Conservation (phyloP, 2,329 filamentous ascomycete species). For the Trichoderma pleuroti region DNA sequence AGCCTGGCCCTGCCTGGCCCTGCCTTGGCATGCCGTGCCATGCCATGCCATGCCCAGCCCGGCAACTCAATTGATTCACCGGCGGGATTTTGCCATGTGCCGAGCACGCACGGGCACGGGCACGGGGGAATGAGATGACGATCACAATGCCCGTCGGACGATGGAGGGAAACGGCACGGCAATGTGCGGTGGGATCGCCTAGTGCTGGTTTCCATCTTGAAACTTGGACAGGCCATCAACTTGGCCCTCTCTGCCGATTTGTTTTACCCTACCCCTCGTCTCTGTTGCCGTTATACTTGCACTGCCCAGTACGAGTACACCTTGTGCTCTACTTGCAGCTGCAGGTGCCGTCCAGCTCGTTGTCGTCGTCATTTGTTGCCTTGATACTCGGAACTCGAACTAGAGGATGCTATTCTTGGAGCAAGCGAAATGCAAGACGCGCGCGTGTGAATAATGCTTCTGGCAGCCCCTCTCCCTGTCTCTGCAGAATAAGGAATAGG, state of each 20-base stretch:
- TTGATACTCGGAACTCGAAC: background rate
- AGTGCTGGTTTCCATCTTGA: background rate
- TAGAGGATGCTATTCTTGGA: background rate
- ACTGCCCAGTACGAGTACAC: too few species aligned
- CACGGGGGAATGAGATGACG: background rate
- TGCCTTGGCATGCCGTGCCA: background rate
- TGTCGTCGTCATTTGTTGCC: background rate
- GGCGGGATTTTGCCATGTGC: background rate
- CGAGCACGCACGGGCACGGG: background rate
- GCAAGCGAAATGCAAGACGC: background rate
- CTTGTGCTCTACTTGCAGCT: too few species aligned
- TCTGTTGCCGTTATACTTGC: background rate
- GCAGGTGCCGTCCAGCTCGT: background rate
- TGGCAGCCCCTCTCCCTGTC: background rate
- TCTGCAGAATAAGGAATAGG: background rate
- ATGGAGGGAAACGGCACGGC: background rate
- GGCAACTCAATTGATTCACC: conserved; percentile 1
- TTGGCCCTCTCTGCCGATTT: background rate
- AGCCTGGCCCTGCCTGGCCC: background rate
- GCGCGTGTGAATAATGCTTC: background rate
- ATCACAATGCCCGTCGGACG: background rate
- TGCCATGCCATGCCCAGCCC: background rate
- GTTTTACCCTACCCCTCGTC: background rate
- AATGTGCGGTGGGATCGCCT: background rate
- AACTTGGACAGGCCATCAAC: background rate